Percentiles rank a stretch among this genome's conserved stretches.
Evolutionary conservation across 1,284 basidiomycete genomes (phyloP).

Genomic region (Pterulicium gracile): DNA sequence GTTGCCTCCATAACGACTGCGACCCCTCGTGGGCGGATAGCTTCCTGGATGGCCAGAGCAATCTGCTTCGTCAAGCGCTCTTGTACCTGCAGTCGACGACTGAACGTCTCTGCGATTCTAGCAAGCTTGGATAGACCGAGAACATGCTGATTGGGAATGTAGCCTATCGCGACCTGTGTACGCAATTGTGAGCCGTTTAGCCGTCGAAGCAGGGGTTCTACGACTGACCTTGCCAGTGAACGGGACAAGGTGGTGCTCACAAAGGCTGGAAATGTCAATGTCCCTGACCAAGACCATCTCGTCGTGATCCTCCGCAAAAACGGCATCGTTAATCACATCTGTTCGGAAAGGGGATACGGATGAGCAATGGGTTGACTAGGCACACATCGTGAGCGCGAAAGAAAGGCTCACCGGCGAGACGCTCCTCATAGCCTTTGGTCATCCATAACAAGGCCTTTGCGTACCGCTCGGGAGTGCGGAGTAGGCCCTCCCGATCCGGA

Average conservation of each 20-base stretch:
- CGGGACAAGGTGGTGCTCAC: conserved; percentile 98
- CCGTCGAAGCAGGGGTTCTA: conserved; percentile 9
- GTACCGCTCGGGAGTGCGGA: conserved; percentile 90
- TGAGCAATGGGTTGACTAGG: conserved; percentile 11
- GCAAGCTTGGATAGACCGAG: conserved; percentile 97
- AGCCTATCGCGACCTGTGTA: conserved; percentile 55
- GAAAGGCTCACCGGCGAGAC: conserved; percentile 60
- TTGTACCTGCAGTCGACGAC: conserved; percentile 92
- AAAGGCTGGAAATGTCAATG: conserved; percentile 95
- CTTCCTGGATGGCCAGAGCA: conserved; percentile 93
- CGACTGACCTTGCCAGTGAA: conserved; percentile 91
- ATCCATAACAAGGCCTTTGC: conserved; percentile 98
- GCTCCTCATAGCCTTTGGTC: conserved; percentile 97
- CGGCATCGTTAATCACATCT: conserved; percentile 98
- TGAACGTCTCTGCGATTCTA: conserved; percentile 96
- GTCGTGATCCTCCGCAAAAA: conserved; percentile 99
- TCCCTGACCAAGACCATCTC: conserved; percentile 99
- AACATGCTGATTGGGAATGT: conserved; percentile 94
- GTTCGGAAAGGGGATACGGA: conserved; percentile 11
- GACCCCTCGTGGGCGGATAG: conserved; percentile 94
- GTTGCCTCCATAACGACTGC: conserved; percentile 98
- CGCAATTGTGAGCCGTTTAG: conserved; percentile 9
- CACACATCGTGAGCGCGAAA: too few relatives aligned
- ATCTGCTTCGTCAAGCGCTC: conserved; percentile 98
- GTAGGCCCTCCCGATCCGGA: conserved; percentile 86